Base-by-base conservation (phyloP, 1,284 basidiomycete species). In the Coniferiporia sulphurascens region DNA sequence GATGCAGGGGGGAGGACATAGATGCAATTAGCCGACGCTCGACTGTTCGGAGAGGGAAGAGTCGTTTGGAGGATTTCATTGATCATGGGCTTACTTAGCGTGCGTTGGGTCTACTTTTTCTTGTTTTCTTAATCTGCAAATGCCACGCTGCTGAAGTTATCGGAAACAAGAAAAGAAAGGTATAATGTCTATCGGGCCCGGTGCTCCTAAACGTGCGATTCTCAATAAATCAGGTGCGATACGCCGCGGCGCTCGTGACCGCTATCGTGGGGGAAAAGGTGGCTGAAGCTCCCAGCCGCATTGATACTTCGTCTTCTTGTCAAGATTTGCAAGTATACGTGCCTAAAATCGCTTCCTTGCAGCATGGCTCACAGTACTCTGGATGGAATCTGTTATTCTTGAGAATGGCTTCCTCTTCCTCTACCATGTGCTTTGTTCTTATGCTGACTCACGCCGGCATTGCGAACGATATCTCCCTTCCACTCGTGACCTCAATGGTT, bases 401-500 rank as follows among this genome's bases (percentile, higher is more conserved):
- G 44, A 21, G 27, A 46, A 36, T 10, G 32, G 4, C 22, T 58
- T 36, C 44, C 19, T 53, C 44, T 58, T 44, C 50, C n/a, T 52
- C 27, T 15, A 15, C 56, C 56, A 58, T 58, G 56, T 58, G 56
- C 50, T 52, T n/a, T 52, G 43, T 8, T 41, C 9, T 27, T 35
- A 10, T 9, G 8, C 12, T 22, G n/a, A 21, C 38, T 38, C 43
- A 15, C 34, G 35, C 38, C n/a, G 34, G 32, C 44, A 17, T 41
- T 45, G 27, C 21, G 19, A 38, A n/a, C 19, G 10, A 17, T 34
- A 10, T 41, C 19, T 38, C 48, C 19, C 44, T 45, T 50, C 43
- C 38, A 19, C 34, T 19, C 35, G 44, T n/a, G 17, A 8, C 17
- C 19, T 8, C 17, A 41, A 41, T 41, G 38, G 38, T 15, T 41